Percentiles rank a stretch among this genome's conserved stretches.
Conservation (phyloP, 106 monocot species). For the Dioscorea dumetorum region DNA sequence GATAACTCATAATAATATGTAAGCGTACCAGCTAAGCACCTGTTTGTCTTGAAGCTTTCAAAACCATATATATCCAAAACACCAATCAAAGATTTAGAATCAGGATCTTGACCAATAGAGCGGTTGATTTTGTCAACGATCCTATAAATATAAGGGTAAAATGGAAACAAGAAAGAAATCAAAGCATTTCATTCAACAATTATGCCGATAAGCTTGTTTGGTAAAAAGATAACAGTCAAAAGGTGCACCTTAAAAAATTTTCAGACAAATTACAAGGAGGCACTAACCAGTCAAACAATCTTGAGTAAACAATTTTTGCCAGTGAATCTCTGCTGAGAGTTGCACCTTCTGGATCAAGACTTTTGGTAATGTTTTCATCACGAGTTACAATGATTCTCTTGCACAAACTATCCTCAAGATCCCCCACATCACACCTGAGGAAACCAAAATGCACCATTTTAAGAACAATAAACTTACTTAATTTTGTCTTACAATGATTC, state of each 20-base stretch:
- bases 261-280: background rate
- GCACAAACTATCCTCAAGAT: slow-evolving; percentile 64
- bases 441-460: slow-evolving; percentile 10
- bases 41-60: slow-evolving; percentile 92
- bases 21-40: slow-evolving; percentile 60
- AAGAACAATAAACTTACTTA: background rate
- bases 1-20: slow-evolving; percentile 18
- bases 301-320: slow-evolving; percentile 77
- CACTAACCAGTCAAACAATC: slow-evolving; percentile 71
- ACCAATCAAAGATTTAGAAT: slow-evolving; percentile 64
- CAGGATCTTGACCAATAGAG: slow-evolving; percentile 80
- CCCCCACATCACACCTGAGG: slow-evolving; percentile 53
- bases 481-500: background rate
- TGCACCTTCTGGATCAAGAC: slow-evolving; percentile 57
- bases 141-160: slow-evolving; percentile 22
- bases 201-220: background rate
- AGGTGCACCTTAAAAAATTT: background rate
- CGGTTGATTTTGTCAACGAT: slow-evolving; percentile 75
- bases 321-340: slow-evolving; percentile 64
- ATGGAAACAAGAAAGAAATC: background rate
- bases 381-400: slow-evolving; percentile 76
- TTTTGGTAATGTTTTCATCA: slow-evolving; percentile 70
- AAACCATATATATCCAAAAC: slow-evolving; percentile 88
- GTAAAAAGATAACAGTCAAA: background rate
- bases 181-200: background rate